Conservation (phyloP, 495 filamentous ascomycete genomes). For the Hypoxylon rickii region DNA sequence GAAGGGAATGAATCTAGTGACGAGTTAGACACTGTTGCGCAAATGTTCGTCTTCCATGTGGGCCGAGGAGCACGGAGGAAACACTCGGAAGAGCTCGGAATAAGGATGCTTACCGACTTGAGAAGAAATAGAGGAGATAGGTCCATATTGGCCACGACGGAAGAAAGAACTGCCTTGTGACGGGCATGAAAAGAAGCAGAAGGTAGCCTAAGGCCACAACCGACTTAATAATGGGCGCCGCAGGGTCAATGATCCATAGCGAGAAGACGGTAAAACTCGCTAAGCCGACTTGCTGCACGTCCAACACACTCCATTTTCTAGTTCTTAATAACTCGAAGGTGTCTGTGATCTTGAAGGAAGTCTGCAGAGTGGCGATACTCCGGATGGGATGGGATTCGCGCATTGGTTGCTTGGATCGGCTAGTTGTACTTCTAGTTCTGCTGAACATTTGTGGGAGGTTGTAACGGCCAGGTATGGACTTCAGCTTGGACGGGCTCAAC, state of each 20-base stretch:
- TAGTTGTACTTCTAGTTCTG: background rate
- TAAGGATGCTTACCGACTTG: slow-evolving; percentile 73
- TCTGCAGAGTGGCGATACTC: slow-evolving; percentile 72
- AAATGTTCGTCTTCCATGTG: background rate
- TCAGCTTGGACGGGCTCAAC: slow-evolving; percentile 32
- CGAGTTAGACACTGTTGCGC: slow-evolving; percentile 4
- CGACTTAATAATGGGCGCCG: slow-evolving; percentile 75
- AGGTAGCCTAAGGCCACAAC: slow-evolving; percentile 67
- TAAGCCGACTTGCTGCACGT: slow-evolving; percentile 81
- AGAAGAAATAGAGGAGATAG: slow-evolving; percentile 87
- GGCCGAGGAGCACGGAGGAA: too few species aligned
- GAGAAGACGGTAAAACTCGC: slow-evolving; percentile 78
- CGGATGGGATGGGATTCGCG: slow-evolving; percentile 8
- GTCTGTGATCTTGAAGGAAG: slow-evolving; percentile 75
- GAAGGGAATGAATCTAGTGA: slow-evolving; percentile 74
- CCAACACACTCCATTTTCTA: slow-evolving; percentile 83
- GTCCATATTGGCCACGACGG: slow-evolving; percentile 82
- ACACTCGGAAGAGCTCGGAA: background rate
- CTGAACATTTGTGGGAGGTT: slow-evolving; percentile 28
- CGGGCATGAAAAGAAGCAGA: slow-evolving; percentile 75
- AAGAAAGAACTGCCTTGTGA: slow-evolving; percentile 88
- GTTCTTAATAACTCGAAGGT: slow-evolving; percentile 71
- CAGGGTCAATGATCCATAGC: slow-evolving; percentile 71
- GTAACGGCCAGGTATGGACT: slow-evolving; percentile 27
- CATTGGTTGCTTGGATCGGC: slow-evolving; percentile 9